Base-by-base conservation (phyloP, 352 stramenopile genomes). In the Poterioochromonas sp. region DNA sequence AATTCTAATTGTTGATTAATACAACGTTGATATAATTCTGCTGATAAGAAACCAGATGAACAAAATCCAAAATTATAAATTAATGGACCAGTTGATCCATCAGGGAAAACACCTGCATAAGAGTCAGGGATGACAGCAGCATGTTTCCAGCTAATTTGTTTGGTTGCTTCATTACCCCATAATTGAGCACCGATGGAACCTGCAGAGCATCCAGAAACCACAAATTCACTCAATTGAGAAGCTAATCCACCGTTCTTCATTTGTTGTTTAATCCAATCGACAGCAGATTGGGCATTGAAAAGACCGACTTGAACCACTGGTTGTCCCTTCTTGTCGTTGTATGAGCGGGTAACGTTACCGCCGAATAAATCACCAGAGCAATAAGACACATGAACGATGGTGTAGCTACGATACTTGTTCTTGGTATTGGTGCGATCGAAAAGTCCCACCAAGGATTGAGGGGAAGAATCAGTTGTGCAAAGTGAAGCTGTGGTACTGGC, bases 71-170 rank as follows among this genome's bases (percentile, higher is more conserved):
- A 68, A 49, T 73, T 29, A 76, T 70, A 53, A 77, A 80, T 69
- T 34, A 81, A 37, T 41, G 60, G 47, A 22, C 76, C 60, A 79
- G 29, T 1, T 29, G 37, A 49, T n/a, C 78, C 76, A 18, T 29
- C 29, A 3, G 79, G 79, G 77, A 82, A 82, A 12, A 82, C 77
- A 29, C 79, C 79, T 0, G 76, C 49, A 76, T 82, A 82, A 11
- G 5, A 43, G 68, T 82, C 70, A 43, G 70, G 80, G 51, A 83
- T 54, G 18, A 82, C 76, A 44, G 63, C 34, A n/a, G 73, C 60
- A 18, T 26, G 35, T 3, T 76, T 37, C 20, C 51, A 80, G 22
- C 47, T 80, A 22, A 64, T 35, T 63, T 77, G 43, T 32, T 39
- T 32, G n/a, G 54, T 5, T 37, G 82, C 47, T 12, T 60, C 11